A percentile compares a stretch with the other conserved stretches of the same genome.
Evolutionary conservation across 352 stramenopile genomes (phyloP).

Genomic region (Phytophthora sojae): DNA sequence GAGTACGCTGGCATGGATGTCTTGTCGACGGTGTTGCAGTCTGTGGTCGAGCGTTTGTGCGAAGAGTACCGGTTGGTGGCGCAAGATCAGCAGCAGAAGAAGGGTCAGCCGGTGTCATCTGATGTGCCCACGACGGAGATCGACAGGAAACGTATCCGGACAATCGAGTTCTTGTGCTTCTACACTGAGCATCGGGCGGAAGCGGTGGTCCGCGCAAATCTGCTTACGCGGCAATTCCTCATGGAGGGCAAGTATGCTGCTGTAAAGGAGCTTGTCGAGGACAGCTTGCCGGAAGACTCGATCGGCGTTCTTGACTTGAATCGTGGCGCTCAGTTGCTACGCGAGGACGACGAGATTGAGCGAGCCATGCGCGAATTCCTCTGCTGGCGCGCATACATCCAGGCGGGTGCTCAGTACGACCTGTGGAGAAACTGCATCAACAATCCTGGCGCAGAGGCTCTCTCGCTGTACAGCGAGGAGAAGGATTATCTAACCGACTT

Average conservation of each 20-base stretch:
- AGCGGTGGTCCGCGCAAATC: conserved; percentile 61
- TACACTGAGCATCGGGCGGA: conserved; percentile 73
- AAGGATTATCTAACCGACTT: conserved; percentile 79
- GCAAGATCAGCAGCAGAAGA: conserved; percentile 37
- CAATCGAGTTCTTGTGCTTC: conserved; percentile 82
- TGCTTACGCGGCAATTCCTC: conserved; percentile 76
- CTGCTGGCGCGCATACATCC: conserved; percentile 79
- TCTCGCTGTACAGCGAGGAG: conserved; percentile 75
- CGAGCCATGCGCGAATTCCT: conserved; percentile 65
- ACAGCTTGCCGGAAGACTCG: conserved; percentile 74
- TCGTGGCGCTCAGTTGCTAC: conserved; percentile 49
- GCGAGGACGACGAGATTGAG: conserved; percentile 60
- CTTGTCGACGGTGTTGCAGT: conserved; percentile 65
- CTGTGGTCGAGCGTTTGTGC: conserved; percentile 62
- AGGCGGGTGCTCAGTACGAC: conserved; percentile 71
- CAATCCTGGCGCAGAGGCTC: conserved; percentile 25
- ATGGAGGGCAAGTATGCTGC: conserved; percentile 72
- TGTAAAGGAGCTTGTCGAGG: conserved; percentile 65
- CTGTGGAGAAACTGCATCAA: conserved; percentile 72
- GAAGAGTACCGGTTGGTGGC: conserved; percentile 40
- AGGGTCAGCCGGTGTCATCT: conserved; percentile 24
- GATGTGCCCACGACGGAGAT: conserved; percentile 46
- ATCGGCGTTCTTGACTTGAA: conserved; percentile 70
- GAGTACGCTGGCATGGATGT: conserved; percentile 74
- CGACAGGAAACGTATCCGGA: conserved; percentile 69